These are phyloP conservation scores for Paulownia fortunei DNA, from an alignment of 257 asterid genomes.

Conservation along the genomic window DNA sequence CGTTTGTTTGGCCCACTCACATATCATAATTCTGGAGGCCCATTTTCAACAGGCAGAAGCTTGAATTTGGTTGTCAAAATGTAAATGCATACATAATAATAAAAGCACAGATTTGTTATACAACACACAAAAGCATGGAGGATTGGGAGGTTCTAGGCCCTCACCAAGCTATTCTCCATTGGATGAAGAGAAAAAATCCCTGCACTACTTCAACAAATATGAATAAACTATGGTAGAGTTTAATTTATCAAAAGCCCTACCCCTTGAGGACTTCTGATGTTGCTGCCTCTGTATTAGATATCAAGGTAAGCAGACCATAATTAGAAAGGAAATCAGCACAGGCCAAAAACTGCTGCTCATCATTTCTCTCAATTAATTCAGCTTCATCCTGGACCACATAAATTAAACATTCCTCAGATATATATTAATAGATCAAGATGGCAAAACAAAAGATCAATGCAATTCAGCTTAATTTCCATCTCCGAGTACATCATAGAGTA, in stretches of 20 bases:
- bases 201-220: background rate
- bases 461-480: background rate
- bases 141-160: background rate
- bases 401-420: constrained; percentile 17
- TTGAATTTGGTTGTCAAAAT: background rate
- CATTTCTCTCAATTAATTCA: constrained; percentile 59
- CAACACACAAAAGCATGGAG: background rate
- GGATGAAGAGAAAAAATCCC: background rate
- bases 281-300: constrained; percentile 70
- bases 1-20: background rate
- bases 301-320: too few species aligned
- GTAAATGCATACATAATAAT: too few species aligned
- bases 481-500: background rate
- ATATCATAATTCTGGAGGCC: background rate
- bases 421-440: background rate
- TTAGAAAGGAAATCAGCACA: too few species aligned
- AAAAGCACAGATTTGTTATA: too few species aligned
- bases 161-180: background rate
- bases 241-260: constrained; percentile 41
- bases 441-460: background rate
- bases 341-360: too few species aligned
- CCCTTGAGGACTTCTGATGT: constrained; percentile 72
- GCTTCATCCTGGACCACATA: constrained; percentile 53
- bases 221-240: background rate
- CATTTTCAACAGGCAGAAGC: background rate